Evolutionary conservation across 176 grass and related monocot genomes (phyloP), one percentile per base, ranked within the genome.

Genomic region (Rhynchospora pubera): DNA sequence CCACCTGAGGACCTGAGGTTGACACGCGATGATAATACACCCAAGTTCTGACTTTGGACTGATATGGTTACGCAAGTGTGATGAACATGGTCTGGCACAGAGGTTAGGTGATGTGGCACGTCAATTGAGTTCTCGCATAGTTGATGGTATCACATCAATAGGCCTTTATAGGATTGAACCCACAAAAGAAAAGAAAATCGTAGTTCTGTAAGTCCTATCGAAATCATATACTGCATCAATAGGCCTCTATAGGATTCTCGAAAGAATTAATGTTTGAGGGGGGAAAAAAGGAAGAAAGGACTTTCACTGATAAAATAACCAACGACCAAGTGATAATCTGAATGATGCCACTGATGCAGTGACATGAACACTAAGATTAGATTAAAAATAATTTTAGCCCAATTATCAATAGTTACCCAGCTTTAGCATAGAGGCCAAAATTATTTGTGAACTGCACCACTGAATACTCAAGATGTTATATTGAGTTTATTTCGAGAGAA

Each of bases 281-380:
- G 6, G 32, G 32, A 65, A 63, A 10, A 4, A 63, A 26, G n/a
- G n/a, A n/a, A 15, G 21, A 22, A 64, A 12, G 21, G 62, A 62
- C 10, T 15, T 65, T 15, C 5, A 65, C 9, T 22, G 5, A 71
- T 21, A 12, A 5, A 72, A 72, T 4, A 1, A 50, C 50, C 67
- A 73, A 73, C 48, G 15, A 72, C 5, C n/a, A 72, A 51, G 44
- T 72, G 8, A 70, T 10, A 5, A 18, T 70, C 42, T 11, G 18
- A 23, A 23, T 64, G 5, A 1, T 48, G n/a, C 42, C 21, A 26
- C 26, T 65, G 28, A 34, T 5, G 5, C 63, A 34, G 63, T 82
- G 65, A 28, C 55, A 69, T 74, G 46, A 51, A 77, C 52, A n/a
- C 32, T 30, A 13, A n/a, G 81, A 11, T 85, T 55, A 77, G 51